phyloP scores from a whole-genome alignment of 352 stramenopile genomes.

The Paralagenidium karlingii region DNA sequence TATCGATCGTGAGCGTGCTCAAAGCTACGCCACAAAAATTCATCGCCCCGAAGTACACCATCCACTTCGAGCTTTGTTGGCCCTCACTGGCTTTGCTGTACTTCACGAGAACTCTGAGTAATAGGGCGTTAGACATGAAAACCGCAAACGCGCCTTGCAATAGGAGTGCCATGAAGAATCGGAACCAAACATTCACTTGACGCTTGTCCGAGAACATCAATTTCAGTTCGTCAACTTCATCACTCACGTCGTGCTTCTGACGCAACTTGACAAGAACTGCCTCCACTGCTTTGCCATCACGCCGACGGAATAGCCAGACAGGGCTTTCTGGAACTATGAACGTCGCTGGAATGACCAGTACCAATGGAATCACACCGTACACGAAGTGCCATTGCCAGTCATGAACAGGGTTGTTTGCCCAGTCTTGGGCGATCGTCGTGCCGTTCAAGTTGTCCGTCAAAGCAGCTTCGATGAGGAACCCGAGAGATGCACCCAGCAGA shows the following conservation, averaged over 20 bases:
- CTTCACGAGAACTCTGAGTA: slow-evolving; percentile 55
- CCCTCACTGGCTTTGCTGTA: slow-evolving; percentile 16
- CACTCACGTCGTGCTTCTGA: slow-evolving; percentile 72
- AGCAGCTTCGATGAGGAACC: slow-evolving; percentile 67
- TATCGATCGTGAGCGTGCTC: slow-evolving; percentile 70
- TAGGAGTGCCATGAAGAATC: slow-evolving; percentile 36
- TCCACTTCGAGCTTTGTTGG: slow-evolving; percentile 57
- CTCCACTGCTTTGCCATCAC: slow-evolving; percentile 56
- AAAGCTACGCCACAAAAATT: slow-evolving; percentile 50
- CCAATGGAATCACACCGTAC: slow-evolving; percentile 52
- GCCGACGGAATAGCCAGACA: slow-evolving; percentile 60
- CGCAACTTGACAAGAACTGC: slow-evolving; percentile 46
- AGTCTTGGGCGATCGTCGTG: slow-evolving; percentile 42
- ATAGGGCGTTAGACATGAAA: slow-evolving; percentile 52
- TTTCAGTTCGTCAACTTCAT: slow-evolving; percentile 59
- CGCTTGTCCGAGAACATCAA: slow-evolving; percentile 58
- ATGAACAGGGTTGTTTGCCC: slow-evolving; percentile 52
- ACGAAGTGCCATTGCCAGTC: slow-evolving; percentile 76
- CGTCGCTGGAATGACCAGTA: slow-evolving; percentile 38
- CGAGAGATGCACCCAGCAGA: slow-evolving; percentile 45
- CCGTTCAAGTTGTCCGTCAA: slow-evolving; percentile 61
- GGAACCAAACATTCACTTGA: slow-evolving; percentile 71
- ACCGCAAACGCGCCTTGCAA: slow-evolving; percentile 58
- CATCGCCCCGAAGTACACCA: slow-evolving; percentile 69
- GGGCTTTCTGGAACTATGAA: slow-evolving; percentile 67